These are phyloP conservation scores for Penicillium occitanis DNA, from an alignment of 2,329 filamentous ascomycete genomes.

Conservation along the genomic window DNA sequence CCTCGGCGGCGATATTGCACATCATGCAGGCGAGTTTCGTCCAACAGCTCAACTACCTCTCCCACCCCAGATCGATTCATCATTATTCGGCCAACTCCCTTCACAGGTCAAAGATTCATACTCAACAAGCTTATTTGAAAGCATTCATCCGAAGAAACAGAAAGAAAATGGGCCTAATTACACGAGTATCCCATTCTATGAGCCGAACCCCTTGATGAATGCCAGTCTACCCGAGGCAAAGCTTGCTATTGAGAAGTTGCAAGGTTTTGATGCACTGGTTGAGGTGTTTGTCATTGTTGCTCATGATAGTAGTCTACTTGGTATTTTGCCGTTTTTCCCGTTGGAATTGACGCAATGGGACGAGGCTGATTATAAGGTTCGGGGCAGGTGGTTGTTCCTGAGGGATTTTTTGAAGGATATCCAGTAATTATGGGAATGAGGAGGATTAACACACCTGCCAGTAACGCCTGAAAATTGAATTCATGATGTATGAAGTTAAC, in stretches of 20 bases:
- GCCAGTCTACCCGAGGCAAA: not conserved
- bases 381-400: constrained; percentile 12
- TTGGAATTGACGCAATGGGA: constrained; percentile 11
- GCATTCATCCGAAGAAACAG: not conserved
- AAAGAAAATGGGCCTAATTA: not conserved
- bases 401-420: not conserved
- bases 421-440: not conserved
- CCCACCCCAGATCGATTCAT: not conserved
- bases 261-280: constrained; percentile 10
- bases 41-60: constrained; percentile 29
- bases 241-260: constrained; percentile 9
- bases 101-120: not conserved
- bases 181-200: constrained; percentile 10
- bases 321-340: constrained; percentile 13
- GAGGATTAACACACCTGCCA: no score
- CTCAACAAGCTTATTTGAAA: not conserved
- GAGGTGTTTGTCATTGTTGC: constrained; percentile 21
- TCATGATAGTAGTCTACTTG: constrained; percentile 17
- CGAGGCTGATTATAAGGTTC: not conserved
- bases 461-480: not conserved
- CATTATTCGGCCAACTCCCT: not conserved
- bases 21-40: constrained; percentile 46
- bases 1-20: constrained; percentile 31
- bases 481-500: not conserved
- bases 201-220: not conserved